Percentiles rank a stretch among this genome's conserved stretches.
Evolutionary conservation across 805 yeast species (phyloP).

Genomic region (Ogataea ganodermae): DNA sequence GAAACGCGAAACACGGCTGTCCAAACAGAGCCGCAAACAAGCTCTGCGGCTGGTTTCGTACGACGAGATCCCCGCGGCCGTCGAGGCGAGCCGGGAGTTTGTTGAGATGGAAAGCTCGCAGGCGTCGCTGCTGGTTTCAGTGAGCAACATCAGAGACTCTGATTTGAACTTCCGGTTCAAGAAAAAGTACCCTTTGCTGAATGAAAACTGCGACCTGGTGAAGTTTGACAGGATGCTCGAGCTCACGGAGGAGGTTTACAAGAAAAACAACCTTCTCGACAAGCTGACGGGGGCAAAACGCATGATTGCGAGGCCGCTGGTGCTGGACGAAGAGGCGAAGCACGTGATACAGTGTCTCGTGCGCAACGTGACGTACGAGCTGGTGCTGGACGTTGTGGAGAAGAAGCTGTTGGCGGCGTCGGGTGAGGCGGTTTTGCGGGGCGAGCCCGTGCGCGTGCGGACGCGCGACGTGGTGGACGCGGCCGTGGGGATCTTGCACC

Average conservation of each 20-base stretch:
- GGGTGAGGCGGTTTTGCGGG: background rate
- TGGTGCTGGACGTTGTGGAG: constrained; percentile 18
- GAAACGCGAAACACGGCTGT: constrained; percentile 28
- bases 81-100: constrained; percentile 50
- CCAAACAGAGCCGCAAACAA: constrained; percentile 26
- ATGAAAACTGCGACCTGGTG: constrained; percentile 16
- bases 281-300: constrained; percentile 10
- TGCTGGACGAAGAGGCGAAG: constrained; percentile 14
- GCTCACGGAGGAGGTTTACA: constrained; percentile 17
- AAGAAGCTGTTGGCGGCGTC: constrained; percentile 8
- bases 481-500: constrained; percentile 3
- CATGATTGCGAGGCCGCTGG: constrained; percentile 14
- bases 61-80: constrained; percentile 51
- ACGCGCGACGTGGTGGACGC: constrained; percentile 16
- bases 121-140: constrained; percentile 17
- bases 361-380: constrained; percentile 17
- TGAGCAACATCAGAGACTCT: constrained; percentile 14
- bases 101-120: constrained; percentile 45
- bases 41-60: constrained; percentile 36
- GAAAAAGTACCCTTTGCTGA: constrained; percentile 11
- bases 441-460: constrained; percentile 5
- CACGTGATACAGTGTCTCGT: constrained; percentile 15
- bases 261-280: constrained; percentile 11
- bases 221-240: constrained; percentile 15
- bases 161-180: constrained; percentile 18